These are phyloP conservation scores for Arabis hirsuta DNA, from an alignment of 345 rosid genomes.

Conservation along the genomic window DNA sequence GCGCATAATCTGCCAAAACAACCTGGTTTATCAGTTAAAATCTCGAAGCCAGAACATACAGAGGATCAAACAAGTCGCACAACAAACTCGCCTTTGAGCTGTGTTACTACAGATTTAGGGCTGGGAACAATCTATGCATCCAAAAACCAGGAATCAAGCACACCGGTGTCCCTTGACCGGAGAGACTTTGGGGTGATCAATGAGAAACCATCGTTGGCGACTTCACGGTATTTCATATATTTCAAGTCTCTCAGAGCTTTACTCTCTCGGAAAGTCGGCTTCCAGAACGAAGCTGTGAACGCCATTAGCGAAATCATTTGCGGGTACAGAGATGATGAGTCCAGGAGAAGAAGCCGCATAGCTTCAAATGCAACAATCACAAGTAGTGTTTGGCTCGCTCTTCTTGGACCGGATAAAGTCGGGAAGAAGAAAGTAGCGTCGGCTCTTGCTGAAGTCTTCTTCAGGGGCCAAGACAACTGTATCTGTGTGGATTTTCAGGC, in stretches of 20 bases:
- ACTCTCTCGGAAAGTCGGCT: slow-evolving; percentile 59
- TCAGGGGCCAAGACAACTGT: slow-evolving; percentile 50
- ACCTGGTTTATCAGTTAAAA: slow-evolving; percentile 34
- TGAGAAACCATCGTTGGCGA: slow-evolving; percentile 40
- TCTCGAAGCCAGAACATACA: slow-evolving; percentile 36
- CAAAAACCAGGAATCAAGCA: slow-evolving; percentile 43
- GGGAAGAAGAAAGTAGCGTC: slow-evolving; percentile 72
- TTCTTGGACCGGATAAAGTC: slow-evolving; percentile 71
- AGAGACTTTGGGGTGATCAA: slow-evolving; percentile 35
- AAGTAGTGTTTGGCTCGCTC: slow-evolving; percentile 63
- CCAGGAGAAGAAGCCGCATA: slow-evolving; percentile 32
- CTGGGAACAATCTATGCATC: slow-evolving; percentile 58
- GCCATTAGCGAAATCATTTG: slow-evolving; percentile 55
- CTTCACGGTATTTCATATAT: slow-evolving; percentile 45
- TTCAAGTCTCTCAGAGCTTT: slow-evolving; percentile 53
- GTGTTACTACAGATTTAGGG: slow-evolving; percentile 65
- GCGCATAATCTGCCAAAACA: slow-evolving; percentile 25
- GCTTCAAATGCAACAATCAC: slow-evolving; percentile 36
- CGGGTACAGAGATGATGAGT: slow-evolving; percentile 47
- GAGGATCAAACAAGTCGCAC: slow-evolving; percentile 35
- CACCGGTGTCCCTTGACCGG: slow-evolving; percentile 39
- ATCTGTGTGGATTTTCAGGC: slow-evolving; percentile 57
- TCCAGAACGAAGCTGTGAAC: slow-evolving; percentile 66
- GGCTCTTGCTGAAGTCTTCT: slow-evolving; percentile 61
- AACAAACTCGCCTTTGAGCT: slow-evolving; percentile 41